These are phyloP conservation scores for Colletotrichum lini DNA, from an alignment of 2,329 filamentous ascomycete genomes.

Conservation along the genomic window DNA sequence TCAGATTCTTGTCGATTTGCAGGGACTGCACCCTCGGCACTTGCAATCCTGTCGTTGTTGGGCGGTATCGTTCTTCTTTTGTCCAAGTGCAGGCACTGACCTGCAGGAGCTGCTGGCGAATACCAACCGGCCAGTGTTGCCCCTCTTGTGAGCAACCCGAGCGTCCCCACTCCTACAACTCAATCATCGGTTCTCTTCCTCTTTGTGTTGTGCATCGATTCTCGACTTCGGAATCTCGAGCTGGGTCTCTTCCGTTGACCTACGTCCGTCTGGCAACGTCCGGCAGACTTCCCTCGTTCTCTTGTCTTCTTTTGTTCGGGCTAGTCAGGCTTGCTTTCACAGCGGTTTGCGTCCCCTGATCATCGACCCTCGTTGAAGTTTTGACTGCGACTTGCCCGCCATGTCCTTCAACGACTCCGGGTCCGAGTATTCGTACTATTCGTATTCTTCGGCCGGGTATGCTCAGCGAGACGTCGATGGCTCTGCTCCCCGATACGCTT, in stretches of 20 bases:
- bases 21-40: neutral
- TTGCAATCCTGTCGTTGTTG: neutral
- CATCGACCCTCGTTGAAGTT: neutral
- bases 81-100: constrained; percentile 28
- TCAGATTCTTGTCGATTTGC: neutral
- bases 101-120: constrained; percentile 20
- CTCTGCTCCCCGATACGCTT: constrained; percentile 22
- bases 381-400: neutral
- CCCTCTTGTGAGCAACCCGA: neutral
- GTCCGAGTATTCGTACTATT: neutral
- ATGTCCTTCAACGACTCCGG: constrained; percentile 14
- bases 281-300: neutral
- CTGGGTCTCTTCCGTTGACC: neutral
- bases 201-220: neutral
- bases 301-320: neutral
- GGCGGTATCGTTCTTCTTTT: neutral
- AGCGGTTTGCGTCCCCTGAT: neutral
- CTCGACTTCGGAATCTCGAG: neutral
- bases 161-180: constrained; percentile 7
- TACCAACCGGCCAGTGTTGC: constrained; percentile 4
- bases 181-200: neutral
- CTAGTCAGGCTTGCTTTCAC: neutral
- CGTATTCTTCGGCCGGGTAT: neutral
- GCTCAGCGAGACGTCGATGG: neutral
- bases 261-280: neutral